Evolutionary conservation across 148 eudicot species (phyloP).

Genomic region (Salicornia ramosissima): DNA sequence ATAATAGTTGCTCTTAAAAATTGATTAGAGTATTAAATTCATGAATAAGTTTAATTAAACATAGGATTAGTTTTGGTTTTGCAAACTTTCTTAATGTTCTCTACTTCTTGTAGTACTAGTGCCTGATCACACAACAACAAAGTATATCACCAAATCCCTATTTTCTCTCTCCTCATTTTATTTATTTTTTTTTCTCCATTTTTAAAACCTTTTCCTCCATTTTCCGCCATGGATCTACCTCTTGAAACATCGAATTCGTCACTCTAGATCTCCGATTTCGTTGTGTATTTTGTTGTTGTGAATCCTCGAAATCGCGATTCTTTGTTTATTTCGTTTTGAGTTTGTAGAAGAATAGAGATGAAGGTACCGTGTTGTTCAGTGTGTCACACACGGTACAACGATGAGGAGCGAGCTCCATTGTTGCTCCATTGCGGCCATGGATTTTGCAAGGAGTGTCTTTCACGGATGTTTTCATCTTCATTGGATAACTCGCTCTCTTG

Average conservation of each 20-base stretch:
- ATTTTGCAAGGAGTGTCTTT: conserved; percentile 84
- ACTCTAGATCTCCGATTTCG: conserved; percentile 19
- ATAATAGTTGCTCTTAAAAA: too few relatives aligned
- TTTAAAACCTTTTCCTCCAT: too few relatives aligned
- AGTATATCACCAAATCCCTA: conserved; percentile 31
- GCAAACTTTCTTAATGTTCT: neutral
- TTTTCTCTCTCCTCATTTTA: conserved; percentile 12
- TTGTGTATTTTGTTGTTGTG: too few relatives aligned
- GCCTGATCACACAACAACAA: conserved; percentile 15
- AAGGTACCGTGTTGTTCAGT: conserved; percentile 80
- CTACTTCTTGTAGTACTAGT: neutral
- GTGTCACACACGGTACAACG: conserved; percentile 79
- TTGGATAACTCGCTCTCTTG: conserved; percentile 64
- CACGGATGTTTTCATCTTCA: conserved; percentile 59
- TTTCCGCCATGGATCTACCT: conserved; percentile 25
- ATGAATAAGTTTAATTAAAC: too few relatives aligned
- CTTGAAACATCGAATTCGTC: neutral
- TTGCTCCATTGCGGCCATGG: conserved; percentile 93
- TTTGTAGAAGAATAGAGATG: conserved; percentile 28
- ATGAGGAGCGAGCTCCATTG: conserved; percentile 65
- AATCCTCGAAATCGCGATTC: too few relatives aligned
- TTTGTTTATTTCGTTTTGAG: too few relatives aligned
- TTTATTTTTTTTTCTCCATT: neutral
- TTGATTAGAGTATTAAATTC: too few relatives aligned
- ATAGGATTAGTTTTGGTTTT: too few relatives aligned